Evolutionary conservation across 345 rosid species (phyloP).

Genomic region (Brassica carinata): DNA sequence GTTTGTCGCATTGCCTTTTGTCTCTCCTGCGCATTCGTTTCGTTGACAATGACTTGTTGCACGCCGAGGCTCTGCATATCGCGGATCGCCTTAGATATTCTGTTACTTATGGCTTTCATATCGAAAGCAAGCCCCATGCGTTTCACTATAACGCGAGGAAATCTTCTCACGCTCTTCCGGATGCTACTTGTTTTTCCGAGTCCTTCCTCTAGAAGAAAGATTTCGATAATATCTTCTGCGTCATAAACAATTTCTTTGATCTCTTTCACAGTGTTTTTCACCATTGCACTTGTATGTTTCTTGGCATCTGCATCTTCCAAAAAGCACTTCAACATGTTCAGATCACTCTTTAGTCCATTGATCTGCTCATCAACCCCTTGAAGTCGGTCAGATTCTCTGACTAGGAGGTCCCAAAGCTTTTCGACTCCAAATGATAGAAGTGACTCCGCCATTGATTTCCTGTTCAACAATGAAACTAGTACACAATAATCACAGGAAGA

Average conservation of each 20-base stretch:
- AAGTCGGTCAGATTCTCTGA: neutral
- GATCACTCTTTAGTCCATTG: neutral
- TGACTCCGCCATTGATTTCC: neutral
- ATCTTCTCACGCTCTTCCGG: neutral
- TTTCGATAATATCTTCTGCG: neutral
- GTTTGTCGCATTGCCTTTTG: slow-evolving; percentile 21
- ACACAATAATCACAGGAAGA: neutral
- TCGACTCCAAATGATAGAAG: neutral
- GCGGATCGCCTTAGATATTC: neutral
- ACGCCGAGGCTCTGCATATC: neutral
- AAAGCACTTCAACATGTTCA: neutral
- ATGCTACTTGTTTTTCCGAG: neutral
- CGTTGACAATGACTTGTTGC: neutral
- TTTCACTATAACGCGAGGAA: neutral
- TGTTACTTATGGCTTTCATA: neutral
- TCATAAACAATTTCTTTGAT: neutral
- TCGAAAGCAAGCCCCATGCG: neutral
- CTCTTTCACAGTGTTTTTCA: neutral
- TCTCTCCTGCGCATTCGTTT: neutral
- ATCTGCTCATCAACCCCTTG: neutral
- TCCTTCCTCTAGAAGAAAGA: neutral
- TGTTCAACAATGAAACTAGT: neutral
- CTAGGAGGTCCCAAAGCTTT: slow-evolving; percentile 1
- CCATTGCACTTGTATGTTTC: slow-evolving; percentile 2
- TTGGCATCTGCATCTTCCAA: neutral